Conservation (phyloP, 768 basidiomycete species). For the Lactarius quietus region DNA sequence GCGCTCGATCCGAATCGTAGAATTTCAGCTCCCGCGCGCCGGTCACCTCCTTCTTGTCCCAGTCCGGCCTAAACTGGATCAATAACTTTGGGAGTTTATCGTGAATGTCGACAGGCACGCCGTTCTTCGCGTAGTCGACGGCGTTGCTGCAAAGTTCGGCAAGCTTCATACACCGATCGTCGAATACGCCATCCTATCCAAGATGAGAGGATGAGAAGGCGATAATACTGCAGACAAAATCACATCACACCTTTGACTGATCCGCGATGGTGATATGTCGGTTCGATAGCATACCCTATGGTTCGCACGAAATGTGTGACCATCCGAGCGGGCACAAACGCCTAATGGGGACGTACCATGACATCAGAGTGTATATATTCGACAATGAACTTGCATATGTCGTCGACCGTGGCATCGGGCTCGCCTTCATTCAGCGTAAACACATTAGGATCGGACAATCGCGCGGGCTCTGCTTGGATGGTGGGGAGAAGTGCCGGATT, state of each 20-base stretch:
- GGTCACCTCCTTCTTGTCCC: constrained; percentile 49
- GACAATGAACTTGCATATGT: constrained; percentile 77
- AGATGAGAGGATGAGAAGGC: background rate
- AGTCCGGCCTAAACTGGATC: constrained; percentile 73
- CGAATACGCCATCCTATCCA: constrained; percentile 60
- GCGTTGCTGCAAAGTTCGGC: constrained; percentile 63
- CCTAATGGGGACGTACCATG: constrained; percentile 44
- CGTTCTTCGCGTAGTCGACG: constrained; percentile 80
- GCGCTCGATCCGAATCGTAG: constrained; percentile 65
- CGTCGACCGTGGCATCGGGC: constrained; percentile 52
- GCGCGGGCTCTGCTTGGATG: constrained; percentile 46
- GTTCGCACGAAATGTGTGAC: background rate
- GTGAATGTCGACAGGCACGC: constrained; percentile 56
- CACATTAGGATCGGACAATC: constrained; percentile 27
- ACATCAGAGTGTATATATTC: constrained; percentile 84
- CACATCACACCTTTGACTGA: constrained; percentile 56
- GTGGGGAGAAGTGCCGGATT: constrained; percentile 54
- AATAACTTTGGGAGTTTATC: constrained; percentile 46
- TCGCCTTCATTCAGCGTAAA: constrained; percentile 28
- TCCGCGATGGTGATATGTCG: constrained; percentile 71
- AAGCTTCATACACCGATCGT: constrained; percentile 52
- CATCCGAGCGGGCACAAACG: background rate
- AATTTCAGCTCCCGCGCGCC: constrained; percentile 56
- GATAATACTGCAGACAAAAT: background rate
- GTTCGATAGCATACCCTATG: constrained; percentile 64